Conservation (phyloP, 805 yeast species). For the Candida caryicola region DNA sequence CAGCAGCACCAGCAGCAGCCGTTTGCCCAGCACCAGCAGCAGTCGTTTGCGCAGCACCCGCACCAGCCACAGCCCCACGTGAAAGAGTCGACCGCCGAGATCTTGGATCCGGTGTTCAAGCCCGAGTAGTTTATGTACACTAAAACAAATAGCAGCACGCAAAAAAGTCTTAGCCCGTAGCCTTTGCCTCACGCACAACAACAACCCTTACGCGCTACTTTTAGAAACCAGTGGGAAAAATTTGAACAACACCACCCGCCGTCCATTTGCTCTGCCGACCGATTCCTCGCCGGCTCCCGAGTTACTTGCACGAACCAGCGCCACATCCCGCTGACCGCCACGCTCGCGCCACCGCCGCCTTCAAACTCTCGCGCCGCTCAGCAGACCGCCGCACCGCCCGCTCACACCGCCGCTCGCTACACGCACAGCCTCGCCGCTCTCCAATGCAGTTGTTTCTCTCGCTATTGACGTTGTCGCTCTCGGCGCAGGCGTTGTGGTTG, state of each 20-base stretch:
- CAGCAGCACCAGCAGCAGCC: conserved; percentile 5
- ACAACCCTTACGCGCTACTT: background rate
- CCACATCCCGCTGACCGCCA: no score
- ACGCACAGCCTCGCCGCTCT: no score
- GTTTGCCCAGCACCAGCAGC: background rate
- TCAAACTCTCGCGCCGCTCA: conserved; percentile 1
- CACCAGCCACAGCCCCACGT: background rate
- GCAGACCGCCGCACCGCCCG: background rate
- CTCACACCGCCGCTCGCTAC: background rate
- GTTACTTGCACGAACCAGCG: no score
- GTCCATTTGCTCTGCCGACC: no score
- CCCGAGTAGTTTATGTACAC: conserved; percentile 7
- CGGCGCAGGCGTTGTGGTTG: conserved; percentile 25
- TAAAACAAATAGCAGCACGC: no score
- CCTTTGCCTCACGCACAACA: no score
- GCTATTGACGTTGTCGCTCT: conserved; percentile 7
- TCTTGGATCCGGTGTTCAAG: conserved; percentile 24
- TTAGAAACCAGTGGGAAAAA: background rate
- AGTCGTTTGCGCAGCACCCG: background rate
- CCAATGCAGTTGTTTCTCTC: conserved; percentile 1
- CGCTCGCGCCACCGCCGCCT: no score
- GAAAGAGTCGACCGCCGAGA: conserved; percentile 13
- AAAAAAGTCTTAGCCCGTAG: no score
- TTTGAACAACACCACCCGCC: no score
- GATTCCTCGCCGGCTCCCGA: no score